Percentiles rank a stretch among this genome's conserved stretches.
phyloP scores from a whole-genome alignment of 139 green algal species.

The Chlamydomonas urium region DNA sequence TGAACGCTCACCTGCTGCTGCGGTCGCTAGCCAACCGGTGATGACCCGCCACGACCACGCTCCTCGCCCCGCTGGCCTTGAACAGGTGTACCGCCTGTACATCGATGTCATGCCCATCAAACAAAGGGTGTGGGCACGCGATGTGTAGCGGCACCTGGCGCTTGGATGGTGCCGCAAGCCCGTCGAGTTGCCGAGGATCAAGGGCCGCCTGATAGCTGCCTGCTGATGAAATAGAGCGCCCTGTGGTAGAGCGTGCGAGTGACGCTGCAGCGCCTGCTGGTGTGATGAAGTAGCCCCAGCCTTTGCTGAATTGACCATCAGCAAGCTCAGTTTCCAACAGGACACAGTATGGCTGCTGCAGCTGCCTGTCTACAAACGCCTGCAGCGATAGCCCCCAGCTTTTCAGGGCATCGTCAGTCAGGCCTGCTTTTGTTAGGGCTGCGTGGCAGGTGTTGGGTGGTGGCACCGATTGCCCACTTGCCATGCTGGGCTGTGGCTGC shows the following conservation, averaged over 20 bases:
- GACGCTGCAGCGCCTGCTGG: too few species aligned
- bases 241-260: too few species aligned
- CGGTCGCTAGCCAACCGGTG: neutral
- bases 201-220: too few species aligned
- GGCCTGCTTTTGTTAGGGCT: neutral
- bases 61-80: neutral
- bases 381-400: neutral
- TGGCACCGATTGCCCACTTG: neutral
- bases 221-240: too few species aligned
- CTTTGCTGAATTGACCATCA: neutral
- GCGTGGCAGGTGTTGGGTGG: too few species aligned
- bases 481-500: neutral
- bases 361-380: neutral
- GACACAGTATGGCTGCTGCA: neutral
- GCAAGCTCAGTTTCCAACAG: neutral
- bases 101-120: neutral
- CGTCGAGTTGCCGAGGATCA: neutral
- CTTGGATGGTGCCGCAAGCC: neutral
- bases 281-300: neutral
- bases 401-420: neutral
- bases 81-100: neutral
- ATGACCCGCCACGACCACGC: neutral
- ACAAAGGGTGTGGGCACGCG: neutral
- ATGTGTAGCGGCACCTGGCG: neutral
- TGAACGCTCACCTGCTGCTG: conserved; percentile 2